Conservation (phyloP, 768 basidiomycete genomes). For the Leccinum variicolor region DNA sequence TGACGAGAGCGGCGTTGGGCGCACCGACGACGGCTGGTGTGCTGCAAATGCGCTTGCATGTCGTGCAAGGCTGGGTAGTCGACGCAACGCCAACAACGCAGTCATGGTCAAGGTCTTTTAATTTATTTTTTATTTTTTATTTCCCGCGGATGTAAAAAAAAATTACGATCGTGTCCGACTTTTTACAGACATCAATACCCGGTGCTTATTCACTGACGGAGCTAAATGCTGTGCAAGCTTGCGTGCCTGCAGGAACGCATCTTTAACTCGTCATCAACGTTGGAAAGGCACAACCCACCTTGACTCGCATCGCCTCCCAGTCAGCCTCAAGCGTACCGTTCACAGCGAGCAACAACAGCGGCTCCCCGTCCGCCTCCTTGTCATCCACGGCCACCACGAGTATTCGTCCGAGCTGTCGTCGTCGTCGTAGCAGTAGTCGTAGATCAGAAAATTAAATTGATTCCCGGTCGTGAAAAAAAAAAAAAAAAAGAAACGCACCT, state of each 20-base stretch:
- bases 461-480: background rate
- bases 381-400: slow-evolving; percentile 64
- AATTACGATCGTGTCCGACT: slow-evolving; percentile 16
- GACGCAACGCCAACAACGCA: slow-evolving; percentile 15
- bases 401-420: slow-evolving; percentile 61
- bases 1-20: slow-evolving; percentile 18
- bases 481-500: slow-evolving; percentile 42
- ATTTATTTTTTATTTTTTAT: slow-evolving; percentile 9
- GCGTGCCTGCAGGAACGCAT: slow-evolving; percentile 27
- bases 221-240: slow-evolving; percentile 33
- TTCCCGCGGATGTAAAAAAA: slow-evolving; percentile 22
- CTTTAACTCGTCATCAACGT: no score
- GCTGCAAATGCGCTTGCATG: slow-evolving; percentile 39
- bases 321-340: slow-evolving; percentile 57
- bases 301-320: slow-evolving; percentile 64
- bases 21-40: slow-evolving; percentile 6
- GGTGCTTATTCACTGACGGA: slow-evolving; percentile 37
- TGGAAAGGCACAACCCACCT: slow-evolving; percentile 39
- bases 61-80: slow-evolving; percentile 5
- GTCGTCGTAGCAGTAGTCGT: background rate
- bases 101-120: slow-evolving; percentile 17
- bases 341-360: slow-evolving; percentile 67
- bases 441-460: background rate
- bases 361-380: slow-evolving; percentile 29
- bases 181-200: slow-evolving; percentile 26